phyloP scores from a whole-genome alignment of 768 basidiomycete genomes.

The Suillus brevipes region DNA sequence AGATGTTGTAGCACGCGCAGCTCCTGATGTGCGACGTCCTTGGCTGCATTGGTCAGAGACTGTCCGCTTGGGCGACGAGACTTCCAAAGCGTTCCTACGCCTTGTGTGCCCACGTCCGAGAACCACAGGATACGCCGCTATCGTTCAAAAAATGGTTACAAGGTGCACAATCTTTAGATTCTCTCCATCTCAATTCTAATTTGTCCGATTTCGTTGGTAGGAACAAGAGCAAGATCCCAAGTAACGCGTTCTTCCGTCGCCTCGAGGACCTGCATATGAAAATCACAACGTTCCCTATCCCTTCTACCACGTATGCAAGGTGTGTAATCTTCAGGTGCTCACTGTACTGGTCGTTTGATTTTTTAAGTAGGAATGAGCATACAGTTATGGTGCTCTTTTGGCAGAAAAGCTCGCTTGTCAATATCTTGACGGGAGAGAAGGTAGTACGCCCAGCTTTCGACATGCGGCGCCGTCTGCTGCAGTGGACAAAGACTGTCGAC shows the following conservation, averaged over 20 bases:
- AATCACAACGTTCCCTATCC: slow-evolving; percentile 17
- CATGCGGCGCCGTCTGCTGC: not conserved
- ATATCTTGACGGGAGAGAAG: slow-evolving; percentile 35
- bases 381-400: slow-evolving; percentile 41
- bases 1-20: slow-evolving; percentile 24
- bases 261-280: slow-evolving; percentile 27
- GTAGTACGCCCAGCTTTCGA: not conserved
- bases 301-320: not conserved
- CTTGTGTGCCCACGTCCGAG: not conserved
- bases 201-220: not conserved
- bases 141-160: not conserved
- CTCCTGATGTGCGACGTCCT: slow-evolving; percentile 29
- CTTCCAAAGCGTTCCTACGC: not conserved
- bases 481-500: slow-evolving; percentile 16
- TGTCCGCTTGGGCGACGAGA: slow-evolving; percentile 21
- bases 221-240: not conserved
- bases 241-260: slow-evolving; percentile 43
- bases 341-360: not conserved
- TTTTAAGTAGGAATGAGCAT: not conserved
- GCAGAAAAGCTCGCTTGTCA: slow-evolving; percentile 36
- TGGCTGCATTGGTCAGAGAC: slow-evolving; percentile 28
- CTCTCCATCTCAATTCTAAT: too few species aligned
- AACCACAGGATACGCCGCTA: not conserved
- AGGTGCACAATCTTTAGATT: not conserved
- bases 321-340: not conserved